A percentile compares a stretch with the other conserved stretches of the same genome.
phyloP scores from a whole-genome alignment of 78 protist genomes.

The Dictyostelium firmibasis region DNA sequence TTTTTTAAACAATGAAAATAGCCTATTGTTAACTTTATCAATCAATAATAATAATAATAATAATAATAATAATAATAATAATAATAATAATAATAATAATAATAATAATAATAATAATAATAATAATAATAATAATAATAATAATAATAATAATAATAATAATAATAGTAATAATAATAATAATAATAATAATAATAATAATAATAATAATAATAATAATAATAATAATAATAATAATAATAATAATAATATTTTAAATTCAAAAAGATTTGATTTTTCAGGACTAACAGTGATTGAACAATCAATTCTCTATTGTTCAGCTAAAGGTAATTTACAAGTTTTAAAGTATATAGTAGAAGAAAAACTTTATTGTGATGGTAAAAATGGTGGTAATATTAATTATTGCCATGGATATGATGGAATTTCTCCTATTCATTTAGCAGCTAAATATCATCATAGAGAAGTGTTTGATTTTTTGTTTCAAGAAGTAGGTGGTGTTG shows the following conservation, averaged over 20 bases:
- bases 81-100: no score
- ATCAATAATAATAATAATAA: no score
- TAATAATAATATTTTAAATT: no score
- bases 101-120: no score
- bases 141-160: no score
- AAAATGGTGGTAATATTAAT: background rate
- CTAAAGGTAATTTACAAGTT: background rate
- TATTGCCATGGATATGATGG: background rate
- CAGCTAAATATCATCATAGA: background rate
- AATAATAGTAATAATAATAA: no score
- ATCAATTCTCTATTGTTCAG: background rate
- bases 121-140: no score
- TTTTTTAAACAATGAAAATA: no score
- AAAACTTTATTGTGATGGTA: background rate
- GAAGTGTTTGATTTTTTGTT: background rate
- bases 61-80: no score
- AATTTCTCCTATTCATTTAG: background rate
- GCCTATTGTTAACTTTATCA: background rate
- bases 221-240: no score
- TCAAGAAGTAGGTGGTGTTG: background rate
- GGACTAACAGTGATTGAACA: background rate
- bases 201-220: no score
- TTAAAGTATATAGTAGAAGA: background rate
- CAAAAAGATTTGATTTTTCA: background rate
- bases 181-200: no score